Base-by-base conservation (phyloP, 2,329 filamentous ascomycete genomes). In the Cadophora sp. region DNA sequence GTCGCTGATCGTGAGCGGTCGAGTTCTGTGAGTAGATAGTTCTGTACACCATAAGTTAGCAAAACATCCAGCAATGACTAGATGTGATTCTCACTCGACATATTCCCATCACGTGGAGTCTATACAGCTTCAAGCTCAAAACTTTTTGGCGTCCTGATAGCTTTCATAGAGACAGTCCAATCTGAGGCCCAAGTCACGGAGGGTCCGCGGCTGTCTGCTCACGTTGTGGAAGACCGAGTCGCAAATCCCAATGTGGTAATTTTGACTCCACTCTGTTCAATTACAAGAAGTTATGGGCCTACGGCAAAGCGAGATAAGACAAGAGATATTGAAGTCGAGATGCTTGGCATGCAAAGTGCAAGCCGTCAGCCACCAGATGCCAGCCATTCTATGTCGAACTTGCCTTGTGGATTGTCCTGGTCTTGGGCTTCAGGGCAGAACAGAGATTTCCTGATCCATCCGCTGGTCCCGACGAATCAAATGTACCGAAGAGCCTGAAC, bases 1-100 rank as follows among this genome's bases (percentile, higher is more conserved):
- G 40, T 65, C 63, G 37, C 37, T 46, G 19, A 65, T 65, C 11
- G 63, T 65, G 37, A 65, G 26, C 14, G 53, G 53, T 12, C 59
- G 59, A 31, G 59, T 62, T 29, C 59, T 46, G 19, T 50, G 59
- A 50, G 16, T 31, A n/a, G 27, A 62, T 22, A 34, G 43, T 31
- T 50, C 59, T 62, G 26, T 2, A 43, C 24, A 22, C 1, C 3
- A 22, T 31, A 11, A 62, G 19, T 62, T 19, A 62, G 59, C 51
- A 31, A 29, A 29, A 1, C 26, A 14, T 50, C 24, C 46, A 3
- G 24, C 3, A 48, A 5, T 1, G n/a, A 26, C 27, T 11, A 27
- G 31, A 43, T 26, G 11, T 14, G 37, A 31, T 50, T 31, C 59
- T 50, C 27, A 62, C 59, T 22, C 14, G 24, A 62, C 59, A 62